These are phyloP conservation scores for Candida ulmi DNA, from an alignment of 805 yeast genomes.

Conservation along the genomic window DNA sequence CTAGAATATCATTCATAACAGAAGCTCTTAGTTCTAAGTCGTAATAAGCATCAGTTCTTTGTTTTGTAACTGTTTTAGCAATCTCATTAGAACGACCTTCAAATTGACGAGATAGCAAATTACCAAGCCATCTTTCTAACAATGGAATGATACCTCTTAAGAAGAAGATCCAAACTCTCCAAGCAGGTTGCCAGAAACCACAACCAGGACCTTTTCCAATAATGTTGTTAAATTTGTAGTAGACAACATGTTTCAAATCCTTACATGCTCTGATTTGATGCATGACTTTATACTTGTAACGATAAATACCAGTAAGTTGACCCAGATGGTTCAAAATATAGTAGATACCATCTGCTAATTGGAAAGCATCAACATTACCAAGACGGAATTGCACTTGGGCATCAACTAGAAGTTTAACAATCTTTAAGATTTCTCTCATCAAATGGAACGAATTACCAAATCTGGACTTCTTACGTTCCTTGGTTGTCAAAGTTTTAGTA, in stretches of 20 bases:
- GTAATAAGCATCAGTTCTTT: slow-evolving; percentile 89
- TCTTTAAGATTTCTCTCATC: slow-evolving; percentile 80
- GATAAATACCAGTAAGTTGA: slow-evolving; percentile 90
- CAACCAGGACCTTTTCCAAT: slow-evolving; percentile 98
- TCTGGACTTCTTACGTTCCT: slow-evolving; percentile 91
- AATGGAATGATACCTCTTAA: slow-evolving; percentile 88
- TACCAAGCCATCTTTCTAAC: slow-evolving; percentile 92
- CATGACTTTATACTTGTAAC: slow-evolving; percentile 97
- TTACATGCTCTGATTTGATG: slow-evolving; percentile 96
- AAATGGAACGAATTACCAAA: slow-evolving; percentile 96
- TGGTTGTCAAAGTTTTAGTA: slow-evolving; percentile 91
- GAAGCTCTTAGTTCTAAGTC: slow-evolving; percentile 91
- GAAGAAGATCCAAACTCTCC: slow-evolving; percentile 95
- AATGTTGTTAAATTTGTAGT: slow-evolving; percentile 73
- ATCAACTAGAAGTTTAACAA: slow-evolving; percentile 84
- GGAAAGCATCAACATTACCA: slow-evolving; percentile 89
- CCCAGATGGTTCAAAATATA: slow-evolving; percentile 92
- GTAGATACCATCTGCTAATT: slow-evolving; percentile 90
- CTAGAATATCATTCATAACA: slow-evolving; percentile 92
- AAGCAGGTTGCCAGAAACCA: slow-evolving; percentile 99
- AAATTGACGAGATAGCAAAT: slow-evolving; percentile 84
- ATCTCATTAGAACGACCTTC: slow-evolving; percentile 94
- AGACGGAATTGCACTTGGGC: slow-evolving; percentile 87
- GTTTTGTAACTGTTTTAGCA: slow-evolving; percentile 92
- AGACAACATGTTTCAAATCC: slow-evolving; percentile 89